Conservation (phyloP, 306 rosid species). For the Cucurbita moschata region DNA sequence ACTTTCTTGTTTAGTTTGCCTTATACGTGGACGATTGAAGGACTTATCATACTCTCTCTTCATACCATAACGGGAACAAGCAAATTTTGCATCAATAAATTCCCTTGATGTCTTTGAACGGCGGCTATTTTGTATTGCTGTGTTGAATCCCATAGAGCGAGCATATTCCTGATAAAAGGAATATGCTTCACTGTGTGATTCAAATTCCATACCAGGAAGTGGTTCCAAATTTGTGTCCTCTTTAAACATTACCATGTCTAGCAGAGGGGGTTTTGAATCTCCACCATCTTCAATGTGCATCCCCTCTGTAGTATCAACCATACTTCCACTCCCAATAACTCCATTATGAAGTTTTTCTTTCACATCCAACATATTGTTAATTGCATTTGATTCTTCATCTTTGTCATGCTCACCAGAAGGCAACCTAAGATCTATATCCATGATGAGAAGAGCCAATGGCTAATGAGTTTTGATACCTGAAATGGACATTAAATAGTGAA, state of each 20-base stretch:
- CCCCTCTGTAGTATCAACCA: slow-evolving; percentile 44
- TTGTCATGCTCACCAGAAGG: slow-evolving; percentile 86
- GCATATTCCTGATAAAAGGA: slow-evolving; percentile 99
- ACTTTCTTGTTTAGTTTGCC: slow-evolving; percentile 85
- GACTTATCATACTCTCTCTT: slow-evolving; percentile 93
- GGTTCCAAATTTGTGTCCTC: slow-evolving; percentile 96
- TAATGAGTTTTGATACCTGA: slow-evolving; percentile 38
- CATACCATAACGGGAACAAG: slow-evolving; percentile 93
- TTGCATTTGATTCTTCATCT: slow-evolving; percentile 61
- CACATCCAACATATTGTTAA: slow-evolving; percentile 57
- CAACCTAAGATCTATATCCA: slow-evolving; percentile 92
- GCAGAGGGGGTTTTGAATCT: slow-evolving; percentile 56
- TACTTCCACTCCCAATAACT: slow-evolving; percentile 43
- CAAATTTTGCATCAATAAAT: slow-evolving; percentile 97
- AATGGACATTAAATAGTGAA: slow-evolving; percentile 10
- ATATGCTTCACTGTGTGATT: slow-evolving; percentile 88
- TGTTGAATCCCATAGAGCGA: slow-evolving; percentile 92
- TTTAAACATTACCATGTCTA: slow-evolving; percentile 57
- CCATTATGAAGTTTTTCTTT: slow-evolving; percentile 75
- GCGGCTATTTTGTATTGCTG: slow-evolving; percentile 96
- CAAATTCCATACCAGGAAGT: slow-evolving; percentile 97
- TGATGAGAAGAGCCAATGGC: slow-evolving; percentile 23
- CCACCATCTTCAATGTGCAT: slow-evolving; percentile 57
- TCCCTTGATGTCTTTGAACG: slow-evolving; percentile 95
- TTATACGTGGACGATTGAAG: slow-evolving; percentile 66